Percentiles rank a stretch among this genome's conserved stretches.
These are phyloP conservation scores for Xylaria castorea DNA, from an alignment of 495 filamentous ascomycete species.

Conservation along the genomic window DNA sequence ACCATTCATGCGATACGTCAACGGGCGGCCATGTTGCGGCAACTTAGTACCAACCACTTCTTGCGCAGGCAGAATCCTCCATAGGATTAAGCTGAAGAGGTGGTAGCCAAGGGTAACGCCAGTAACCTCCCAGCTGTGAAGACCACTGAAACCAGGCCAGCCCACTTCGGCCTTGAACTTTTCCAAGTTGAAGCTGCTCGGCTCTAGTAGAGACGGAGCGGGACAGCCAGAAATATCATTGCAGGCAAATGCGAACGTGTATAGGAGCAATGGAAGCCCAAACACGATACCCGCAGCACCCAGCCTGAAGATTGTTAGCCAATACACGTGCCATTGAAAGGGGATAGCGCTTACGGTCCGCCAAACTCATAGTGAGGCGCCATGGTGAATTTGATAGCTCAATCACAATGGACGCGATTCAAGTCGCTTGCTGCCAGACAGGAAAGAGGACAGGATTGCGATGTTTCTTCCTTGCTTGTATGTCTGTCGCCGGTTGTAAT, in stretches of 20 bases:
- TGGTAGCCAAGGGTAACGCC: slow-evolving; percentile 80
- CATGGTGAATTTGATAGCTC: slow-evolving; percentile 6
- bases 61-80: slow-evolving; percentile 79
- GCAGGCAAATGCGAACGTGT: slow-evolving; percentile 80
- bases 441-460: neutral
- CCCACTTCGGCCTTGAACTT: slow-evolving; percentile 77
- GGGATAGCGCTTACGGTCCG: slow-evolving; percentile 74
- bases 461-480: slow-evolving; percentile 2
- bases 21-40: slow-evolving; percentile 63
- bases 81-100: slow-evolving; percentile 73
- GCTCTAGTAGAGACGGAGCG: slow-evolving; percentile 79
- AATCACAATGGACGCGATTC: neutral
- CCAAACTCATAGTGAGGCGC: slow-evolving; percentile 72
- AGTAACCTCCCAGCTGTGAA: slow-evolving; percentile 66
- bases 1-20: slow-evolving; percentile 94
- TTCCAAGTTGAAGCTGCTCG: slow-evolving; percentile 71
- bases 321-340: slow-evolving; percentile 13
- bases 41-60: slow-evolving; percentile 74
- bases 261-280: slow-evolving; percentile 77
- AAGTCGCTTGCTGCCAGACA: neutral
- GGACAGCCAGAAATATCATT: slow-evolving; percentile 94
- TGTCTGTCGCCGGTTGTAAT: neutral
- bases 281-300: slow-evolving; percentile 78
- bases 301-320: slow-evolving; percentile 58
- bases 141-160: slow-evolving; percentile 71